Conservation (phyloP, 306 rosid genomes). For the Lithocarpus polystachyus region DNA sequence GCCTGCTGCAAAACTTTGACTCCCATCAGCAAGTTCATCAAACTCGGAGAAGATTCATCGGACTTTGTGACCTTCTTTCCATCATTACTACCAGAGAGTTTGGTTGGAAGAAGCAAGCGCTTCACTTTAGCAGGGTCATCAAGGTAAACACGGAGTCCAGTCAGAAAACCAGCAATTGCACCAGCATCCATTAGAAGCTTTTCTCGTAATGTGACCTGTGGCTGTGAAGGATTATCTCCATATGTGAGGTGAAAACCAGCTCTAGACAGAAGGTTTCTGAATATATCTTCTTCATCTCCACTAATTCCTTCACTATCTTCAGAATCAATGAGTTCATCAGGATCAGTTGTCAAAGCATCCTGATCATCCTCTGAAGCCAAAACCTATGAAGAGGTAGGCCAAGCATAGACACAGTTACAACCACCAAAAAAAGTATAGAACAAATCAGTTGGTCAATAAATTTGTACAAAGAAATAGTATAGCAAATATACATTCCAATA, state of each 20-base stretch:
- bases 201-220: conserved; percentile 92
- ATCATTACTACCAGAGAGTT: conserved; percentile 75
- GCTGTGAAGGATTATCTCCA: conserved; percentile 96
- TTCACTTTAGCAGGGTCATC: conserved; percentile 99
- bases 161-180: conserved; percentile 96
- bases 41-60: conserved; percentile 92
- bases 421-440: conserved; percentile 28
- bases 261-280: conserved; percentile 87
- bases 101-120: conserved; percentile 96
- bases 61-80: conserved; percentile 70
- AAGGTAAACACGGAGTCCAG: conserved; percentile 98
- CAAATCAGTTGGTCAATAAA: neutral
- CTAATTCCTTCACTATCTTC: conserved; percentile 97
- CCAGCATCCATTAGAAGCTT: conserved; percentile 96
- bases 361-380: conserved; percentile 96
- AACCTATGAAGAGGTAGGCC: conserved; percentile 51
- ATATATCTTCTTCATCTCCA: conserved; percentile 97
- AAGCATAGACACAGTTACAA: conserved; percentile 20
- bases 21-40: conserved; percentile 99
- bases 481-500: neutral
- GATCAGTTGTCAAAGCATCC: conserved; percentile 98
- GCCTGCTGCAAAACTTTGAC: conserved; percentile 98
- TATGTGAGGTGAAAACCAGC: conserved; percentile 98
- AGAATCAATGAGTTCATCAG: conserved; percentile 90
- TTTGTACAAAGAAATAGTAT: neutral